phyloP scores from a whole-genome alignment of 2,329 filamentous ascomycete species.

The Epicoccum sorghinum region DNA sequence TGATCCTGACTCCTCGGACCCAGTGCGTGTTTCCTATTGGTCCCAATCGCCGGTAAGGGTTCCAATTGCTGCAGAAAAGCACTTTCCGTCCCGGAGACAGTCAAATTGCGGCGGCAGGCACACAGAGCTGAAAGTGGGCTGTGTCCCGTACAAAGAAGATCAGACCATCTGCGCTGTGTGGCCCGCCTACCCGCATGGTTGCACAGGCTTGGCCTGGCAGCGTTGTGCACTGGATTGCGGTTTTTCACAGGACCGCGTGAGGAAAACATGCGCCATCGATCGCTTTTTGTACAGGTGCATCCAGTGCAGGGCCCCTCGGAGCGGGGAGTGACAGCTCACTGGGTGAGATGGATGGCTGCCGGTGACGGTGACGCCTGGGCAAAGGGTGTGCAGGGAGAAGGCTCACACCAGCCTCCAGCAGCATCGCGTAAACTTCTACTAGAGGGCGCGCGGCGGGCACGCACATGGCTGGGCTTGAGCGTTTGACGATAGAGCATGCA shows the following conservation, averaged over 20 bases:
- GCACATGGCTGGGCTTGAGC: constrained; percentile 14
- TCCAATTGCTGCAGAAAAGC: constrained; percentile 5
- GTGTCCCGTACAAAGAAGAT: constrained; percentile 14
- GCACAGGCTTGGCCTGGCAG: constrained; percentile 15
- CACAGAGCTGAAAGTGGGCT: constrained; percentile 10
- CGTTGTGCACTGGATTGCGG: constrained; percentile 6
- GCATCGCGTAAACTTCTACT: not conserved
- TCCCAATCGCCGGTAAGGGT: constrained; percentile 6
- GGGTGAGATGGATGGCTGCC: not conserved
- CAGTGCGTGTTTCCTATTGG: constrained; percentile 10
- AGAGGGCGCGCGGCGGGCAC: not conserved
- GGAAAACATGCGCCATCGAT: not conserved
- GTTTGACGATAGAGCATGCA: constrained; percentile 9
- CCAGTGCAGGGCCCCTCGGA: constrained; percentile 2
- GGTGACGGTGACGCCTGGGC: constrained; percentile 1
- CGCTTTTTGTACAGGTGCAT: constrained; percentile 1
- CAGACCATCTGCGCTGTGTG: constrained; percentile 28
- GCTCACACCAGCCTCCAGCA: not conserved
- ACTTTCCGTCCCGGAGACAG: constrained; percentile 3
- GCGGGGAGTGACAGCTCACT: not conserved
- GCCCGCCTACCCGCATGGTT: constrained; percentile 19
- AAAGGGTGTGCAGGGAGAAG: constrained; percentile 5
- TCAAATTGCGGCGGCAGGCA: constrained; percentile 13
- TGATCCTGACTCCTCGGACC: constrained; percentile 3
- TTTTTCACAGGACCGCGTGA: constrained; percentile 7